These are phyloP conservation scores for Xylaria sp. DNA, from an alignment of 2,329 filamentous ascomycete genomes.

Conservation along the genomic window DNA sequence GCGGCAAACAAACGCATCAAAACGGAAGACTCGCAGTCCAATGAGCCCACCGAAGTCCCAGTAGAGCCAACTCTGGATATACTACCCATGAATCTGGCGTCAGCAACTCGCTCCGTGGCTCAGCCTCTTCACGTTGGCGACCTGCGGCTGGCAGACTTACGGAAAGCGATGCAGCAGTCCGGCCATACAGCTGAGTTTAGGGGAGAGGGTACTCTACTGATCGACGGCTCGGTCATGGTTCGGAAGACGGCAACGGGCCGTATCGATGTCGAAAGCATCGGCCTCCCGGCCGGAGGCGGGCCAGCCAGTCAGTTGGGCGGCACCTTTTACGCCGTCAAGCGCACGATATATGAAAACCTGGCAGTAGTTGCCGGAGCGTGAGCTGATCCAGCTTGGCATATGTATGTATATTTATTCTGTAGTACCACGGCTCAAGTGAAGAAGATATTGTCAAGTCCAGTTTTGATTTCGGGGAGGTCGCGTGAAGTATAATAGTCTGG, in stretches of 20 bases:
- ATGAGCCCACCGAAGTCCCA: constrained; percentile 40
- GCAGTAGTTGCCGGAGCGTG: constrained; percentile 85
- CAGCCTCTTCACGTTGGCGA: constrained; percentile 96
- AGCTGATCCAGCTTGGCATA: constrained; percentile 18
- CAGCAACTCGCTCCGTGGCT: constrained; percentile 79
- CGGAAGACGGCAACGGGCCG: constrained; percentile 87
- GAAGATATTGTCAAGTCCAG: not conserved
- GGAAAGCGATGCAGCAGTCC: constrained; percentile 81
- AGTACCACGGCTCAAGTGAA: constrained; percentile 12
- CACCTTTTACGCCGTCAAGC: constrained; percentile 88
- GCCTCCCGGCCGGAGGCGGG: constrained; percentile 59
- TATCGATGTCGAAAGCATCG: constrained; percentile 87
- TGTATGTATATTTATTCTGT: constrained; percentile 28
- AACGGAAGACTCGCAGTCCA: constrained; percentile 51
- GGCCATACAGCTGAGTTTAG: constrained; percentile 92
- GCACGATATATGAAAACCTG: constrained; percentile 91
- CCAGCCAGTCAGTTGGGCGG: constrained; percentile 61
- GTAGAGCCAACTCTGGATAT: constrained; percentile 64
- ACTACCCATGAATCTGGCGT: constrained; percentile 69
- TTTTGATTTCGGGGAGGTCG: not conserved
- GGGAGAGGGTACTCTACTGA: constrained; percentile 89
- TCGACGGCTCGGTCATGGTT: constrained; percentile 89
- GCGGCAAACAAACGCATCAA: constrained; percentile 62
- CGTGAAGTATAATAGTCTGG: too few species aligned
- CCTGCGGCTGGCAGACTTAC: constrained; percentile 85